Percentiles rank a stretch among this genome's conserved stretches.
phyloP scores from a whole-genome alignment of 2,329 filamentous ascomycete genomes.

The Ophiobolus disseminans region DNA sequence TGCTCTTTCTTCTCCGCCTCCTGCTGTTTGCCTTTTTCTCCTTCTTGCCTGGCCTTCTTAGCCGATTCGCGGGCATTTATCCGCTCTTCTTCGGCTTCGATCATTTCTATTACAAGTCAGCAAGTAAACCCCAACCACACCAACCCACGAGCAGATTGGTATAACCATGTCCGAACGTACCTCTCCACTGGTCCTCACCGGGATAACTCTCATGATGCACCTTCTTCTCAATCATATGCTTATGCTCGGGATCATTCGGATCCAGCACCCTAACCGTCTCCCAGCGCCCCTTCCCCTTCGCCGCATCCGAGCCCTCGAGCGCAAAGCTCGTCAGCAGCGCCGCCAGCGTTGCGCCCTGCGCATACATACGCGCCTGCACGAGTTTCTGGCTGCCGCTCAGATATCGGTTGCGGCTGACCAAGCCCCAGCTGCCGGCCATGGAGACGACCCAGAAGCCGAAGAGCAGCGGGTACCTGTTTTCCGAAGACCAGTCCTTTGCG shows the following conservation, averaged over 20 bases:
- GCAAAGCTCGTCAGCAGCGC: conserved; percentile 83
- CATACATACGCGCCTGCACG: conserved; percentile 93
- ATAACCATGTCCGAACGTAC: conserved; percentile 55
- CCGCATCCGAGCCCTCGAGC: conserved; percentile 82
- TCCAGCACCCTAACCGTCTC: conserved; percentile 83
- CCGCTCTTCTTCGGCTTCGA: conserved; percentile 75
- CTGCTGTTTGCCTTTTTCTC: conserved; percentile 23
- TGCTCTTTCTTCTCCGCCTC: conserved; percentile 33
- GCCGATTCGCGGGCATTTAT: conserved; percentile 58
- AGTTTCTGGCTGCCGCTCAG: conserved; percentile 82
- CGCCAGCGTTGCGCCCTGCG: conserved; percentile 84
- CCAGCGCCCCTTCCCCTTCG: conserved; percentile 77
- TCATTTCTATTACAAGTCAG: conserved; percentile 69
- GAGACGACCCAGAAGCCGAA: conserved; percentile 80
- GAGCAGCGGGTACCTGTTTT: conserved; percentile 88
- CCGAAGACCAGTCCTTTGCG: conserved; percentile 74
- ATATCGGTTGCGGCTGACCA: conserved; percentile 80
- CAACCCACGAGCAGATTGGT: not conserved
- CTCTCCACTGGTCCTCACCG: conserved; percentile 93
- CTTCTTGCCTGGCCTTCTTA: conserved; percentile 20
- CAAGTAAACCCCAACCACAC: conserved; percentile 11
- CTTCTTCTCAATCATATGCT: conserved; percentile 83
- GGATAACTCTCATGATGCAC: conserved; percentile 86
- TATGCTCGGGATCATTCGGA: conserved; percentile 81
- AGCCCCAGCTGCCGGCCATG: conserved; percentile 75